Percentiles rank a stretch among this genome's conserved stretches.
phyloP scores from a whole-genome alignment of 495 filamentous ascomycete genomes.

The Astrothelium macrocarpum region DNA sequence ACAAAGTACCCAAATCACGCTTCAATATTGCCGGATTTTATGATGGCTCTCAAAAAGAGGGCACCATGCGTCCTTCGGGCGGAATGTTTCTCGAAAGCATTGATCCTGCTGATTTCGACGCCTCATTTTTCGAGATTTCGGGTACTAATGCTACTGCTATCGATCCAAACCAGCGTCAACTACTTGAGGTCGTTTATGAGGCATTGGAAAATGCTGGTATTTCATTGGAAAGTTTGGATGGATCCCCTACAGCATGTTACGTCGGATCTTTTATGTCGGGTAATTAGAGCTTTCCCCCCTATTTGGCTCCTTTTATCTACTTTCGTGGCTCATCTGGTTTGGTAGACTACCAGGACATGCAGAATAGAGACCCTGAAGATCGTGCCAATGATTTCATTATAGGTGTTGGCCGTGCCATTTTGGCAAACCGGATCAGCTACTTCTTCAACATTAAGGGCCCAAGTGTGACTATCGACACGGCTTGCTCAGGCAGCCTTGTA shows the following conservation, averaged over 20 bases:
- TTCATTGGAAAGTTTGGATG: slow-evolving; percentile 1
- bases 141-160: slow-evolving; percentile 8
- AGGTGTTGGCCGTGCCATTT: slow-evolving; percentile 26
- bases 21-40: not conserved
- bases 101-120: slow-evolving; percentile 11
- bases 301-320: too few species aligned
- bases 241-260: not conserved
- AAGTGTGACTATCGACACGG: slow-evolving; percentile 43
- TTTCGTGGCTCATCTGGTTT: not conserved
- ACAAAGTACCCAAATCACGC: not conserved
- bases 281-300: too few species aligned
- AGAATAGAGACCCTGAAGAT: slow-evolving; percentile 25
- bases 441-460: slow-evolving; percentile 42
- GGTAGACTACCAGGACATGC: slow-evolving; percentile 24
- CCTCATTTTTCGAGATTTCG: slow-evolving; percentile 12
- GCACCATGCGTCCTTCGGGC: not conserved
- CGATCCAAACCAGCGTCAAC: slow-evolving; percentile 12
- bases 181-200: slow-evolving; percentile 9
- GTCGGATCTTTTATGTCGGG: not conserved
- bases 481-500: slow-evolving; percentile 35
- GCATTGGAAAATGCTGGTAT: slow-evolving; percentile 16
- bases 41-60: not conserved
- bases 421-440: slow-evolving; percentile 42
- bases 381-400: not conserved
- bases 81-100: not conserved